Base-by-base conservation (phyloP, 2,329 filamentous ascomycete species). In the Bipolaris gigantea region DNA sequence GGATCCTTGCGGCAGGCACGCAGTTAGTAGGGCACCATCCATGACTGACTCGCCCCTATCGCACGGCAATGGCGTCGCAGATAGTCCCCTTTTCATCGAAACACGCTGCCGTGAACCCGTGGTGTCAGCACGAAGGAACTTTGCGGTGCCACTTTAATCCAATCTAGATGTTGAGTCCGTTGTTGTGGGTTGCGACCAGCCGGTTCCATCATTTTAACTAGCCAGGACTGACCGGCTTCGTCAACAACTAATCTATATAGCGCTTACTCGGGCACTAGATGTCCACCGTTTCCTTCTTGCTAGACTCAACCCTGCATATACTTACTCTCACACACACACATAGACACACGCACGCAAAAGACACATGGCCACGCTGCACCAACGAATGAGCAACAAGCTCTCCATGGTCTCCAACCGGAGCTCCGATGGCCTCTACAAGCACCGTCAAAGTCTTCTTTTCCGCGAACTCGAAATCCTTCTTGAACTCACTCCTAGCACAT, bases 391-490 rank as follows among this genome's bases (percentile, higher is more conserved):
- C 49, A 70, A 65, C 35, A 68, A 57, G 43, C 58, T 67, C 30
- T 67, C 67, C 4, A 44, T 64, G n/a, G 40, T 62, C 19, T 69
- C 68, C 46, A 58, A 60, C 32, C 48, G 59, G 27, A 69, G 66
- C 52, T 53, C 59, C 1, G 65, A 67, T 34, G 69, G 68, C 7
- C 62, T 62, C 25, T 69, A 67, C 48, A 50, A 56, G n/a, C 51
- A 67, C 7, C 71, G 71, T 27, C 71, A 73, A 54, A 71, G 67
- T 34, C 60, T 67, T 36, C 67, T 73, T 23, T 62, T 66, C 41
- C 62, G 71, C 39, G 70, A 73, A 39, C 60, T 73, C 10, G 71
- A 73, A 44, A 53, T 70, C 11, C 58, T 73, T 5, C 64, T 73
- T 10, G 67, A 73, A 52, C 60, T 73, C n/a, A 68, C 63, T 5